These are phyloP conservation scores for Gossypium mustelinum DNA, from an alignment of 345 rosid species.

Conservation along the genomic window DNA sequence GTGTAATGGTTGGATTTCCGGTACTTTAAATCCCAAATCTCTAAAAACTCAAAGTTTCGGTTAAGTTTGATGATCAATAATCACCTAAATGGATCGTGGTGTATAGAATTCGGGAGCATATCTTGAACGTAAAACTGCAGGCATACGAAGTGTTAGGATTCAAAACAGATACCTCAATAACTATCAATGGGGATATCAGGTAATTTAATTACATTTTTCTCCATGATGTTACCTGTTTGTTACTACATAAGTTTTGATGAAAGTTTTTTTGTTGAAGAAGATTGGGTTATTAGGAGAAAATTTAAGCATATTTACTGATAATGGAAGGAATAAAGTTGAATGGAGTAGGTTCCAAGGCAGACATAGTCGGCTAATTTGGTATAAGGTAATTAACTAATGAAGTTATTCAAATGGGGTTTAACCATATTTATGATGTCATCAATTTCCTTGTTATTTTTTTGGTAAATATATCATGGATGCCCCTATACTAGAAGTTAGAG, in stretches of 20 bases:
- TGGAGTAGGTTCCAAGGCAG: conserved; percentile 31
- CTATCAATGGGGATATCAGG: conserved; percentile 61
- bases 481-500: too few relatives aligned
- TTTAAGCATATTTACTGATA: conserved; percentile 29
- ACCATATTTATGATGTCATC: background rate
- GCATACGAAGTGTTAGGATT: conserved; percentile 32
- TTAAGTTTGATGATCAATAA: background rate
- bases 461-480: too few relatives aligned
- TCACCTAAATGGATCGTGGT: background rate
- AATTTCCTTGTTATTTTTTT: background rate
- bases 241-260: background rate
- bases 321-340: conserved; percentile 24
- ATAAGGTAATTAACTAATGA: conserved; percentile 39
- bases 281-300: conserved; percentile 51
- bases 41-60: background rate
- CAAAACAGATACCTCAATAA: conserved; percentile 25
- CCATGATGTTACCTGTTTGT: background rate
- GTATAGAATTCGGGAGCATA: conserved; percentile 53
- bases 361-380: conserved; percentile 42
- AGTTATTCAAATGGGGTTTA: background rate
- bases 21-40: conserved; percentile 25
- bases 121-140: conserved; percentile 41
- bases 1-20: conserved; percentile 80
- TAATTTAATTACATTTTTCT: conserved; percentile 6
- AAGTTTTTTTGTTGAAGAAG: conserved; percentile 22